These are phyloP conservation scores for Leccinum sublutescens DNA, from an alignment of 768 basidiomycete species.

Conservation along the genomic window DNA sequence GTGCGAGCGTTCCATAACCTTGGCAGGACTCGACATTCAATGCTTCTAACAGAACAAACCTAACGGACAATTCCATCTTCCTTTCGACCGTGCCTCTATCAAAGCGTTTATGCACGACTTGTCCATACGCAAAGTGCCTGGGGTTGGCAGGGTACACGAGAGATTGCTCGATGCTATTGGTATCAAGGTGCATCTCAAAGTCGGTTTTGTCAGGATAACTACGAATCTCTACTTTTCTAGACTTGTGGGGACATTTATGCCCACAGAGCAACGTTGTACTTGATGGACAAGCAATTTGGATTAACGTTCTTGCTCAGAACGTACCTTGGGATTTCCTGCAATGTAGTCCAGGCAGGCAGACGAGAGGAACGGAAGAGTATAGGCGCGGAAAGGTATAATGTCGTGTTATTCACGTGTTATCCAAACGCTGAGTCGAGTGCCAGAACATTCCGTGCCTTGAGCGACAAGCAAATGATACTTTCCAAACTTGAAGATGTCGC, in stretches of 20 bases:
- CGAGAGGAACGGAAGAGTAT: conserved; percentile 90
- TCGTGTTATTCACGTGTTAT: background rate
- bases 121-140: conserved; percentile 84
- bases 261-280: conserved; percentile 66
- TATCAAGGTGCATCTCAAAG: conserved; percentile 53
- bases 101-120: conserved; percentile 76
- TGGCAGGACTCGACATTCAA: background rate
- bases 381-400: conserved; percentile 75
- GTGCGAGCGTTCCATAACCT: conserved; percentile 33
- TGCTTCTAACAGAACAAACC: conserved; percentile 73
- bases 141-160: conserved; percentile 90
- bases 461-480: conserved; percentile 64
- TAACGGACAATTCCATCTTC: conserved; percentile 83
- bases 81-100: conserved; percentile 63
- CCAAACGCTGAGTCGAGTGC: background rate
- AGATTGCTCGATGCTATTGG: conserved; percentile 82
- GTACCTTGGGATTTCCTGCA: conserved; percentile 85
- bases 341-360: conserved; percentile 68
- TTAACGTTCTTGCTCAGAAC: conserved; percentile 71
- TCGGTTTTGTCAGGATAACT: background rate
- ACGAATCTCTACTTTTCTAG: conserved; percentile 34
- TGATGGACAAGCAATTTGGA: conserved; percentile 90
- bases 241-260: conserved; percentile 88
- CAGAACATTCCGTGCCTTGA: conserved; percentile 76
- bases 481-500: conserved; percentile 80